A percentile compares a stretch with the other conserved stretches of the same genome.
phyloP scores from a whole-genome alignment of 176 grass and related monocot genomes.

The Aegilops sharonensis region DNA sequence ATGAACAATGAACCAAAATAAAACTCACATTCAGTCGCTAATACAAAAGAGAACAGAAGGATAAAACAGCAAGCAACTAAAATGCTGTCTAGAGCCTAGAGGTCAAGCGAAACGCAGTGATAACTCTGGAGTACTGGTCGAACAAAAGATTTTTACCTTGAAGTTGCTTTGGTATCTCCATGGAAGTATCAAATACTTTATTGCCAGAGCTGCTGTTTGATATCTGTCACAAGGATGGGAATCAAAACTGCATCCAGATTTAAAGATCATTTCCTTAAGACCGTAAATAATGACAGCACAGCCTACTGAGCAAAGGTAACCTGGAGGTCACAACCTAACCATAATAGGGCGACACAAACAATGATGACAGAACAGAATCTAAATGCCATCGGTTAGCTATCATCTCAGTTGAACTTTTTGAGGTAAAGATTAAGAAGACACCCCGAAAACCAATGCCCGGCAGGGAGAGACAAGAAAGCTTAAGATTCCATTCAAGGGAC shows the following conservation, averaged over 20 bases:
- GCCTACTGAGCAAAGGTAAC: constrained; percentile 10
- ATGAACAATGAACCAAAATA: constrained; percentile 16
- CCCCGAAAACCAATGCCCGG: background rate
- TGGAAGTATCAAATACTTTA: constrained; percentile 37
- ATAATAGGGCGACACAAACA: background rate
- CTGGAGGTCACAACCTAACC: constrained; percentile 1
- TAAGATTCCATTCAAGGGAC: background rate
- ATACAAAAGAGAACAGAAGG: background rate
- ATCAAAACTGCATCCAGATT: constrained; percentile 41
- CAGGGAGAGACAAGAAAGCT: background rate
- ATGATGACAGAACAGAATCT: constrained; percentile 1
- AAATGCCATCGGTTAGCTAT: background rate
- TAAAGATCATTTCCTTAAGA: constrained; percentile 31
- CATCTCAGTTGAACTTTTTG: background rate
- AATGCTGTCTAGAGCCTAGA: constrained; percentile 13
- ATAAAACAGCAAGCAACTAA: background rate
- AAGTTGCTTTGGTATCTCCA: constrained; percentile 40
- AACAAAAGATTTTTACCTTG: constrained; percentile 40
- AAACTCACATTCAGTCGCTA: background rate
- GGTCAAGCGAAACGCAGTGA: background rate
- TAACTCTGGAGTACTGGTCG: background rate
- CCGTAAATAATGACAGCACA: constrained; percentile 15
- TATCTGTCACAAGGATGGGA: constrained; percentile 50
- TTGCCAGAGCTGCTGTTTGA: constrained; percentile 35
- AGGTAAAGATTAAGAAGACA: background rate